phyloP scores from a whole-genome alignment of 495 filamentous ascomycete species.

The Letharia lupina region DNA sequence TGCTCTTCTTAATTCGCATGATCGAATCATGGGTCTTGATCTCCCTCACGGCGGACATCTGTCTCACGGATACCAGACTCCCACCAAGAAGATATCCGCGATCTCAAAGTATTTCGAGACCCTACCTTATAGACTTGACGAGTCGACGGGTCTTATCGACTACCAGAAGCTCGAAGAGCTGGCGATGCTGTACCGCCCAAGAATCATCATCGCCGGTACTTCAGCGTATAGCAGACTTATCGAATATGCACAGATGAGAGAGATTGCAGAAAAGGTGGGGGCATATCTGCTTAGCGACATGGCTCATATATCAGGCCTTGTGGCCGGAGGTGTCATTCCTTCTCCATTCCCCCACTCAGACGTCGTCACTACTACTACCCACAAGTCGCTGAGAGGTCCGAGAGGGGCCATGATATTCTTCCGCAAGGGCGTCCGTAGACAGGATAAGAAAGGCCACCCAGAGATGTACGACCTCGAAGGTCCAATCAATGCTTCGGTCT shows the following conservation, averaged over 20 bases:
- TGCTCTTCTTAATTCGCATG: conserved; percentile 82
- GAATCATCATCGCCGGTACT: conserved; percentile 89
- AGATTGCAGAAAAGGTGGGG: conserved; percentile 80
- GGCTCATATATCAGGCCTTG: conserved; percentile 93
- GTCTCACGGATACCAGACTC: conserved; percentile 95
- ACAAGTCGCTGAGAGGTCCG: conserved; percentile 93
- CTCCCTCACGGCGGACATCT: conserved; percentile 94
- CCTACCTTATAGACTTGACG: conserved; percentile 84
- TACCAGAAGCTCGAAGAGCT: conserved; percentile 82
- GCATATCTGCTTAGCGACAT: conserved; percentile 92
- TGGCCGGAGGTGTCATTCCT: conserved; percentile 83
- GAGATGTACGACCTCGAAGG: conserved; percentile 86
- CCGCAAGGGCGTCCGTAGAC: conserved; percentile 78
- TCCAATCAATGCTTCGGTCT: conserved; percentile 93
- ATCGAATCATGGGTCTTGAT: conserved; percentile 94
- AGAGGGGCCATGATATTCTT: conserved; percentile 98
- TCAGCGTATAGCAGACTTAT: conserved; percentile 92
- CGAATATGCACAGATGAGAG: conserved; percentile 81
- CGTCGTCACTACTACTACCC: conserved; percentile 95
- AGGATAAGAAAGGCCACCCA: conserved; percentile 78
- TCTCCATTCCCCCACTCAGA: conserved; percentile 85
- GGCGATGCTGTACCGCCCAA: conserved; percentile 81
- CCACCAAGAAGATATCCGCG: conserved; percentile 95
- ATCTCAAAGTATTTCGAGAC: conserved; percentile 99
- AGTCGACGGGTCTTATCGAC: conserved; percentile 86